Conservation (phyloP, 1,139 yeast genomes). For the Pichia sp. region DNA sequence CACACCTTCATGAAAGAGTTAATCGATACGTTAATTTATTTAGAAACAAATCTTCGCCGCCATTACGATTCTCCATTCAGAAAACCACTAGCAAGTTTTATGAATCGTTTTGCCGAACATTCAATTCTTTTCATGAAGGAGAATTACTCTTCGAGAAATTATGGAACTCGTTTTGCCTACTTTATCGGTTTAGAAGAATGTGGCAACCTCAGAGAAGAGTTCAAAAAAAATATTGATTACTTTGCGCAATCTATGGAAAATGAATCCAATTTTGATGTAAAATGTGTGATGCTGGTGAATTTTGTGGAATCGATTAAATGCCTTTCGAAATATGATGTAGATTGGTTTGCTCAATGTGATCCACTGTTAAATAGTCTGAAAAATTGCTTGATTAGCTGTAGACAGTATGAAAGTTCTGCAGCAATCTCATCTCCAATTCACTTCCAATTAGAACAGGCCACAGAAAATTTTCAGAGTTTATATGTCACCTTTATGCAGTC, state of each 20-base stretch:
- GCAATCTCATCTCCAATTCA: slow-evolving; percentile 54
- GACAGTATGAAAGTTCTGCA: slow-evolving; percentile 34
- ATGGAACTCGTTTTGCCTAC: slow-evolving; percentile 60
- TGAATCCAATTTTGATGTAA: slow-evolving; percentile 46
- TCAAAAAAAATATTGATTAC: slow-evolving; percentile 43
- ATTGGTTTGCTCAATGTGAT: slow-evolving; percentile 56
- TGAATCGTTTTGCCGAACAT: slow-evolving; percentile 76
- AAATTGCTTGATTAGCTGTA: slow-evolving; percentile 41
- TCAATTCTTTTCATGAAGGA: slow-evolving; percentile 64
- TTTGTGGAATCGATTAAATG: slow-evolving; percentile 57
- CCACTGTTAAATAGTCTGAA: slow-evolving; percentile 34
- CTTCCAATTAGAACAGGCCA: slow-evolving; percentile 68
- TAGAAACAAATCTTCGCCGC: slow-evolving; percentile 80
- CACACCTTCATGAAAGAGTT: slow-evolving; percentile 86
- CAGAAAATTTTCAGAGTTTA: slow-evolving; percentile 51
- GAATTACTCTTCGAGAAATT: slow-evolving; percentile 58
- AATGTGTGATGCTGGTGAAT: slow-evolving; percentile 62
- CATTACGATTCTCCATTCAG: slow-evolving; percentile 87
- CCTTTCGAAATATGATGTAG: slow-evolving; percentile 43
- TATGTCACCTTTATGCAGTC: slow-evolving; percentile 42
- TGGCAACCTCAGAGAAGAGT: slow-evolving; percentile 44
- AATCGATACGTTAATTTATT: slow-evolving; percentile 61
- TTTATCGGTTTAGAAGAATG: slow-evolving; percentile 58
- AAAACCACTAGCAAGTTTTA: slow-evolving; percentile 79
- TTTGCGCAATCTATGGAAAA: slow-evolving; percentile 33